Percentiles rank a stretch among this genome's conserved stretches.
These are phyloP conservation scores for Phaeotremella skinneri DNA, from an alignment of 768 basidiomycete species.

Conservation along the genomic window DNA sequence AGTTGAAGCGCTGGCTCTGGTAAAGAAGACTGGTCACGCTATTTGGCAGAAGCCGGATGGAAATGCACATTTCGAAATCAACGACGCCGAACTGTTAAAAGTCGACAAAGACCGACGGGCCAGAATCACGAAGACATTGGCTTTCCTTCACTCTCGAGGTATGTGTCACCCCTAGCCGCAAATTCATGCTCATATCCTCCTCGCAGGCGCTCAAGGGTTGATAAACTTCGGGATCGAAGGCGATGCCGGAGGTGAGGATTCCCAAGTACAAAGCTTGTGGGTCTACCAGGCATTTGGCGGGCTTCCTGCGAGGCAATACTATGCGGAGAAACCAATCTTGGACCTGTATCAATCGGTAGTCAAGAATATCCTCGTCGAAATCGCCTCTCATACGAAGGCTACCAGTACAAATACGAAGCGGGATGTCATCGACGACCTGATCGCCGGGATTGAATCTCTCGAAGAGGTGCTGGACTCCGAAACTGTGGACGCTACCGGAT, in stretches of 20 bases:
- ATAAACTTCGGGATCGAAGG: constrained; percentile 85
- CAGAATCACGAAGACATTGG: constrained; percentile 75
- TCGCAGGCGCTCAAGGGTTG: constrained; percentile 68
- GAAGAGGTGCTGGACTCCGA: constrained; percentile 60
- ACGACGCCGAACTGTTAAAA: constrained; percentile 6
- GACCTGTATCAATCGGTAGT: constrained; percentile 69
- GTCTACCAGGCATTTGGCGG: constrained; percentile 77
- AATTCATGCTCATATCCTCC: not conserved
- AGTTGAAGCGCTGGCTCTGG: constrained; percentile 6
- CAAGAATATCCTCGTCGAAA: constrained; percentile 62
- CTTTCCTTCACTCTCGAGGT: constrained; percentile 86
- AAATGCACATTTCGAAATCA: not conserved
- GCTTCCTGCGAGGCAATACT: constrained; percentile 93
- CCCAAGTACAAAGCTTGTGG: constrained; percentile 80
- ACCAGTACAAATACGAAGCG: constrained; percentile 13
- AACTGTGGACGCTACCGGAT: constrained; percentile 8
- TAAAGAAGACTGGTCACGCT: constrained; percentile 14
- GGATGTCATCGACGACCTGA: constrained; percentile 25
- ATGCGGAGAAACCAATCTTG: constrained; percentile 69
- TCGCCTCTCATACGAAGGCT: constrained; percentile 55
- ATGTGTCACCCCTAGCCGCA: constrained; percentile 25
- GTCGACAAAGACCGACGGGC: constrained; percentile 36
- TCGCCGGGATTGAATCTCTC: constrained; percentile 1
- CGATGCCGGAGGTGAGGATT: constrained; percentile 73
- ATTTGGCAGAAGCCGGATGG: not conserved